A percentile compares a stretch with the other conserved stretches of the same genome.
Evolutionary conservation across 2,329 filamentous ascomycete species (phyloP).

Genomic region (Colletotrichum falcatum): DNA sequence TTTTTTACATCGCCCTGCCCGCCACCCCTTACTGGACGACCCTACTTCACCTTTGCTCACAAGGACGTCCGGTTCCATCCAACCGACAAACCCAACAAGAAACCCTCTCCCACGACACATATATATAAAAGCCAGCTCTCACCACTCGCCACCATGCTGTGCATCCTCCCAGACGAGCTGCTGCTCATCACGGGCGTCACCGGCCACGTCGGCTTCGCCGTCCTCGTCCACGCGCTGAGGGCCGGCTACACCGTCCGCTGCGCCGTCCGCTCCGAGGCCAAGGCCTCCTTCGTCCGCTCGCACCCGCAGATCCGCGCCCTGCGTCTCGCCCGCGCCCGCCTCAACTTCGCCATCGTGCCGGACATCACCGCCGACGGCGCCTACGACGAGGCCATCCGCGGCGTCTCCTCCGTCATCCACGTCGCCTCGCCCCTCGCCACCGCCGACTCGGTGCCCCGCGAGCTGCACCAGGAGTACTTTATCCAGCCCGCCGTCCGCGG

Average conservation of each 20-base stretch:
- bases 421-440: slow-evolving; percentile 47
- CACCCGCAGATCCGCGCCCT: slow-evolving; percentile 39
- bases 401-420: slow-evolving; percentile 53
- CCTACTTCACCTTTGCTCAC: too few relatives aligned
- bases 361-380: slow-evolving; percentile 53
- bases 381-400: slow-evolving; percentile 57
- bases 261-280: slow-evolving; percentile 47
- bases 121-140: neutral
- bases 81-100: neutral
- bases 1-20: neutral
- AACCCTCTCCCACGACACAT: neutral
- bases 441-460: slow-evolving; percentile 70
- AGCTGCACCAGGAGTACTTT: slow-evolving; percentile 61
- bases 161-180: slow-evolving; percentile 36
- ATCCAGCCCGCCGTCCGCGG: slow-evolving; percentile 68
- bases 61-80: slow-evolving; percentile 12
- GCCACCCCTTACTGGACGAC: neutral
- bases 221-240: slow-evolving; percentile 45
- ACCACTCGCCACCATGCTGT: slow-evolving; percentile 25
- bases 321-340: slow-evolving; percentile 38
- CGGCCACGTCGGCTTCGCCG: slow-evolving; percentile 49
- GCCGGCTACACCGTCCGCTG: slow-evolving; percentile 48
- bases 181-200: slow-evolving; percentile 49
- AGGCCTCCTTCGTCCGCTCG: slow-evolving; percentile 36
- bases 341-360: slow-evolving; percentile 51